A percentile compares a stretch with the other conserved stretches of the same genome.
Conservation (phyloP, 1,284 basidiomycete genomes). For the Retiboletus fuscus region DNA sequence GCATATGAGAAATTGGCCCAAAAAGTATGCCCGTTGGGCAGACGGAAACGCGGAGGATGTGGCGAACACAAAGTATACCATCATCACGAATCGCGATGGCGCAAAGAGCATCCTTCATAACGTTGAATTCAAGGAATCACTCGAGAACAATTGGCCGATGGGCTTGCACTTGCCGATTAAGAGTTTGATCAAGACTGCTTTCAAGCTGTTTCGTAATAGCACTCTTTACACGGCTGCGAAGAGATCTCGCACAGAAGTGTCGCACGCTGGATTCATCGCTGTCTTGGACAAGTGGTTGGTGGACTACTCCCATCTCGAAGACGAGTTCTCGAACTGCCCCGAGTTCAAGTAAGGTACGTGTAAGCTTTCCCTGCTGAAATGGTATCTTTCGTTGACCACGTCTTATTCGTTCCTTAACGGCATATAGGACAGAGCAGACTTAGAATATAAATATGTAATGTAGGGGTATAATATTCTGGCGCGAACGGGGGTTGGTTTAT, state of each 20-base stretch:
- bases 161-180: not conserved
- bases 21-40: constrained; percentile 12
- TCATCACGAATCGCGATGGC: not conserved
- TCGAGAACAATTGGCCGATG: constrained; percentile 17
- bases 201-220: not conserved
- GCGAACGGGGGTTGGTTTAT: no score
- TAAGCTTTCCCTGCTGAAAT: not conserved
- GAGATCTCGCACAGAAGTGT: not conserved
- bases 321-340: constrained; percentile 1
- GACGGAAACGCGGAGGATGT: not conserved
- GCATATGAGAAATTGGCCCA: constrained; percentile 12
- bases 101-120: no score
- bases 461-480: no score
- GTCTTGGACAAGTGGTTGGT: constrained; percentile 2
- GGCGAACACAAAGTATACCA: not conserved
- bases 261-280: not conserved
- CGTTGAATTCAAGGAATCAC: not conserved
- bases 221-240: not conserved
- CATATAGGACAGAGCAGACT: no score
- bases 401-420: no score
- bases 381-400: no score
- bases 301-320: no score
- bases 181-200: not conserved
- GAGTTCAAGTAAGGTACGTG: not conserved
- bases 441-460: no score